A percentile compares a stretch with the other conserved stretches of the same genome.
Evolutionary conservation across 257 asterid genomes (phyloP).

Genomic region (Osmanthus fragrans): DNA sequence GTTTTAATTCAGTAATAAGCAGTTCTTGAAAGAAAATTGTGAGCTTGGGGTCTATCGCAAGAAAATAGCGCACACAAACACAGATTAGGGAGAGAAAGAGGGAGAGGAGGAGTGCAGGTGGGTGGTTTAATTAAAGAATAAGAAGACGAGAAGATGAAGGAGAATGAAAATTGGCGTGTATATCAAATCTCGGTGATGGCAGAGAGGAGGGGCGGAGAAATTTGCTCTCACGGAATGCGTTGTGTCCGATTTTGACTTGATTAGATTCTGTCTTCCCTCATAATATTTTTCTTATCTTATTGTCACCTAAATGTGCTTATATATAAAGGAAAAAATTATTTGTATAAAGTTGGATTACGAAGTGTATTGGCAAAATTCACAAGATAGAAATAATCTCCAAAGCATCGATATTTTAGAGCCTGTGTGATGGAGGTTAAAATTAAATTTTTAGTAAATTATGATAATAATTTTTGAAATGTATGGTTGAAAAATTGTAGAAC

Average conservation of each 20-base stretch:
- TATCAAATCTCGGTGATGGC: not conserved
- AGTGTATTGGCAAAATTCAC: too few species aligned
- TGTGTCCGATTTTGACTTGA: not conserved
- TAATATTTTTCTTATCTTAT: too few species aligned
- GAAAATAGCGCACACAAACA: slow-evolving; percentile 22
- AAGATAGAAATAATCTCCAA: too few species aligned
- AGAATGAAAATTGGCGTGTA: not conserved
- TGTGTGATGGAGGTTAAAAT: too few species aligned
- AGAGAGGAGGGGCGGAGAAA: not conserved
- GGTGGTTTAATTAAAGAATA: slow-evolving; percentile 21
- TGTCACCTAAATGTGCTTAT: too few species aligned
- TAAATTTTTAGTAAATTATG: too few species aligned
- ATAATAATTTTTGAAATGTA: too few species aligned
- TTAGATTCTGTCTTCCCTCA: not conserved
- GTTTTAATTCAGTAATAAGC: slow-evolving; percentile 13
- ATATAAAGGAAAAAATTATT: too few species aligned
- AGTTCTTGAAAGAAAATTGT: slow-evolving; percentile 1
- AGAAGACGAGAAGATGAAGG: not conserved
- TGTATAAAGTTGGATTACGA: too few species aligned
- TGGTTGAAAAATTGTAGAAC: too few species aligned
- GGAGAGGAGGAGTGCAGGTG: not conserved
- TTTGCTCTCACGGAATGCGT: not conserved
- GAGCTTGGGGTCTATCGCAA: slow-evolving; percentile 22
- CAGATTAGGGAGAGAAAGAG: not conserved
- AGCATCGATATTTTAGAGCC: too few species aligned